Percentiles rank a stretch among this genome's conserved stretches.
Conservation (phyloP, 805 yeast genomes). For the Clavispora santaluciae region DNA sequence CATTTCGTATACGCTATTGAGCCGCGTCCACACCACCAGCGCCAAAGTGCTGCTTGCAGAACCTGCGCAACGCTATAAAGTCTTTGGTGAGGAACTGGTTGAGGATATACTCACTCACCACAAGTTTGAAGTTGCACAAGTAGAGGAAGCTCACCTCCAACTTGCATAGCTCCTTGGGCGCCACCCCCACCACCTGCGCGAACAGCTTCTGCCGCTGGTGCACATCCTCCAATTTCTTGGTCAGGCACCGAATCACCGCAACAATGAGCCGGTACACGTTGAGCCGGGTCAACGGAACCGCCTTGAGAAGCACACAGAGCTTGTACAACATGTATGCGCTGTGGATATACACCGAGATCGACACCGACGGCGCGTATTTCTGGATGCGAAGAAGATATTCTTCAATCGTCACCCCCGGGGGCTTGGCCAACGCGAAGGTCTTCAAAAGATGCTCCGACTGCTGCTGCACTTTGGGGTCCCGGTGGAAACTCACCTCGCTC, state of each 20-base stretch:
- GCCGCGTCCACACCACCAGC: no score
- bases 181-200: constrained; percentile 44
- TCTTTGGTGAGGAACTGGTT: constrained; percentile 28
- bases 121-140: constrained; percentile 45
- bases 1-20: no score
- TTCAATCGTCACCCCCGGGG: constrained; percentile 32
- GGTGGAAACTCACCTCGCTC: constrained; percentile 18
- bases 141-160: constrained; percentile 50
- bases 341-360: constrained; percentile 37
- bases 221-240: constrained; percentile 41
- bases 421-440: constrained; percentile 28
- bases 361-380: constrained; percentile 36
- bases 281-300: constrained; percentile 28
- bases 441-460: constrained; percentile 29
- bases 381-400: constrained; percentile 33
- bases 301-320: constrained; percentile 27
- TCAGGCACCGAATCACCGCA: constrained; percentile 35
- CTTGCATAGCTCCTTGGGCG: constrained; percentile 38
- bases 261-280: constrained; percentile 38
- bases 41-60: constrained; percentile 12
- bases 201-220: constrained; percentile 39
- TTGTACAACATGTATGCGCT: constrained; percentile 35
- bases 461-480: constrained; percentile 11
- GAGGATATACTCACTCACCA: constrained; percentile 34
- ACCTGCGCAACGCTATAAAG: constrained; percentile 27